phyloP scores from a whole-genome alignment of 129 eudicot species.

The Daucus carota region DH1_v3.0 NC_030387.2:2433001-2433500 shows the following conservation, averaged over 20 bases:
- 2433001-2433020: slow-evolving; percentile 99
- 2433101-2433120: not conserved
- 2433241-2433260: not conserved
- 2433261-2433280: not conserved
- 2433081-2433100: not conserved
- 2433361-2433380: not conserved
- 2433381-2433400: not conserved
- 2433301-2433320: not conserved
- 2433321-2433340: not conserved
- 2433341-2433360: not conserved
- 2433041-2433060: slow-evolving; percentile 10
- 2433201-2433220: not conserved
- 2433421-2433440: not conserved
- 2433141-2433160: not conserved
- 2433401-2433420: not conserved
- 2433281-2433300: not conserved
- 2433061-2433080: not conserved
- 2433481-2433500: not conserved
- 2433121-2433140: not conserved
- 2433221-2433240: not conserved
- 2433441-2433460: not conserved
- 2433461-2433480: not conserved
- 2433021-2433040: slow-evolving; percentile 52
- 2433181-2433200: not conserved
- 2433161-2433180: not conserved